Percentiles rank a stretch among this genome's conserved stretches.
Conservation (phyloP, 306 rosid species). For the Arachis hypogaea region DNA sequence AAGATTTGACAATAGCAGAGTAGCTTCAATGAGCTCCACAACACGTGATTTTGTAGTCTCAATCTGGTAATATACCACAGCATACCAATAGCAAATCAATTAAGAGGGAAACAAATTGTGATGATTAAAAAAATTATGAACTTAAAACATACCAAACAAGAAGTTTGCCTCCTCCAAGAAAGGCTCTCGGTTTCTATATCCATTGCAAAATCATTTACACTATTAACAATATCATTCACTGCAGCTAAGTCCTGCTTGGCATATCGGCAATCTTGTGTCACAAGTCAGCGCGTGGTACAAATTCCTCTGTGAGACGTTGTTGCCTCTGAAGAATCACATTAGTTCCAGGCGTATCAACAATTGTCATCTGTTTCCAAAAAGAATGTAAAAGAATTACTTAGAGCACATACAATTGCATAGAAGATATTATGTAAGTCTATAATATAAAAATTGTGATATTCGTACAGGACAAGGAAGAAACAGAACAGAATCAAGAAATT, state of each 20-base stretch:
- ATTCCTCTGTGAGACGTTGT: too few species aligned
- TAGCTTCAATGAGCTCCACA: constrained; percentile 72
- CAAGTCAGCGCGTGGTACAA: background rate
- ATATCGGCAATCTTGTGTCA: constrained; percentile 69
- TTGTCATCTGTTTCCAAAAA: too few species aligned
- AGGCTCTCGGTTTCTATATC: constrained; percentile 77
- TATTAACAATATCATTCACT: constrained; percentile 55
- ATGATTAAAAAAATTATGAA: constrained; percentile 12
- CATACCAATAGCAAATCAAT: constrained; percentile 5
- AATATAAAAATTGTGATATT: background rate
- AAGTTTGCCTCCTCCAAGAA: constrained; percentile 75
- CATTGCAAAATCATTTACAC: constrained; percentile 63
- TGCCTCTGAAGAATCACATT: too few species aligned
- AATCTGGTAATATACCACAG: constrained; percentile 59
- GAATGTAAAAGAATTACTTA: too few species aligned
- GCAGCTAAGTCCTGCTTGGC: constrained; percentile 83
- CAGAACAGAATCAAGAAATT: constrained; percentile 19
- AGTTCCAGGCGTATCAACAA: too few species aligned
- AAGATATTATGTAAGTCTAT: background rate
- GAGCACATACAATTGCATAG: too few species aligned
- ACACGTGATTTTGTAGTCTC: constrained; percentile 73
- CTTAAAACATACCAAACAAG: constrained; percentile 61
- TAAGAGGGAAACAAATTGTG: constrained; percentile 19
- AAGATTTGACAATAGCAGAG: constrained; percentile 77
- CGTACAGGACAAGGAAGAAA: constrained; percentile 9